These are phyloP conservation scores for Talaromyces sp. DNA, from an alignment of 2,329 filamentous ascomycete species.

Conservation along the genomic window DNA sequence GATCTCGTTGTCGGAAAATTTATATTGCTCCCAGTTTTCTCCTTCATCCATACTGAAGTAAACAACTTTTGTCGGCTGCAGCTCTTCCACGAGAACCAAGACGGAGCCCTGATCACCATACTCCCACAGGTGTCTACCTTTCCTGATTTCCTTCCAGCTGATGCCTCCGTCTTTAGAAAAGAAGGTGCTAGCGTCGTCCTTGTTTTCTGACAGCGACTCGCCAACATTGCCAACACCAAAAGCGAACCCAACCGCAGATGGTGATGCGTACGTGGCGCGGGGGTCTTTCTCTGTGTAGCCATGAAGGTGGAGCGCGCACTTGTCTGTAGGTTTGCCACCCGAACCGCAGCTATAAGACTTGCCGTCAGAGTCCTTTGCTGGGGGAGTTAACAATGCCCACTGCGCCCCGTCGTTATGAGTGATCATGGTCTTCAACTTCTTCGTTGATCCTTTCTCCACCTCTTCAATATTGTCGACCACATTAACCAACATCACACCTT, in stretches of 20 bases:
- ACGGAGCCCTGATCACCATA: constrained; percentile 94
- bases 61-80: constrained; percentile 61
- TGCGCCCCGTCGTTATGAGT: constrained; percentile 93
- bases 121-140: constrained; percentile 87
- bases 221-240: constrained; percentile 92
- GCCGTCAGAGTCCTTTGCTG: constrained; percentile 63
- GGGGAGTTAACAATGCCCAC: constrained; percentile 75
- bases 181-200: constrained; percentile 74
- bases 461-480: constrained; percentile 70
- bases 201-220: constrained; percentile 36
- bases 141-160: constrained; percentile 78
- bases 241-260: constrained; percentile 83
- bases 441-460: constrained; percentile 58
- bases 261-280: constrained; percentile 80
- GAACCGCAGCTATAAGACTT: constrained; percentile 67
- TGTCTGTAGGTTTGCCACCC: constrained; percentile 56
- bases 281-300: constrained; percentile 93
- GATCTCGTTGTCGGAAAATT: constrained; percentile 69
- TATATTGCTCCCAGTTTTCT: constrained; percentile 68
- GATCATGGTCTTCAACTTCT: constrained; percentile 84
- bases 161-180: constrained; percentile 89
- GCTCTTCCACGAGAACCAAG: constrained; percentile 76
- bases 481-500: constrained; percentile 86
- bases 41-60: constrained; percentile 81
- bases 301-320: constrained; percentile 87